Conservation (phyloP, 768 basidiomycete species). For the Tulasnella calospora region DNA sequence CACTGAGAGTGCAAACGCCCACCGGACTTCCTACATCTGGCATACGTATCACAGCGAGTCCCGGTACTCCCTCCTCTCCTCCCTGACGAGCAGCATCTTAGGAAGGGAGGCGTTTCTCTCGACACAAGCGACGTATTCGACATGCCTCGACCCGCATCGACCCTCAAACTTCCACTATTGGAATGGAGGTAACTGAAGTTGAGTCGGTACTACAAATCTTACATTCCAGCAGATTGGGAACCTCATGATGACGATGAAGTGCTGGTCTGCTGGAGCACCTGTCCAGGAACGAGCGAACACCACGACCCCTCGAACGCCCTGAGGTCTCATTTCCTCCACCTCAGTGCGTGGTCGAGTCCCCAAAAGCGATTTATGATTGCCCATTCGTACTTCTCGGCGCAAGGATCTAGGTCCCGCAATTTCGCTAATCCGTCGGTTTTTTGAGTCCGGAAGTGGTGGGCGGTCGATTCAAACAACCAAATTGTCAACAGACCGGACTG, state of each 20-base stretch:
- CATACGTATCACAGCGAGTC: neutral
- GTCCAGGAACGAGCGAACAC: neutral
- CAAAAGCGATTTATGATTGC: neutral
- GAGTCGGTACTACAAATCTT: neutral
- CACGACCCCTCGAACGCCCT: neutral
- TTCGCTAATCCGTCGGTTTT: conserved; percentile 64
- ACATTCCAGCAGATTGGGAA: neutral
- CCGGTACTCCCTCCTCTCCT: conserved; percentile 5
- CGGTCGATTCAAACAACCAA: conserved; percentile 39
- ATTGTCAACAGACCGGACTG: conserved; percentile 54
- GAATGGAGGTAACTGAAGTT: conserved; percentile 64
- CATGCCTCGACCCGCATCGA: neutral
- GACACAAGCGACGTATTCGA: conserved; percentile 17
- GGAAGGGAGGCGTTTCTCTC: neutral
- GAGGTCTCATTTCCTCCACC: neutral
- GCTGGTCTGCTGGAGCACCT: conserved; percentile 20
- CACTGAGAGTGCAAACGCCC: no score
- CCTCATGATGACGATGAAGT: neutral
- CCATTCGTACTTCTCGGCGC: neutral
- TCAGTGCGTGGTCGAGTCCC: neutral
- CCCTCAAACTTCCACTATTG: conserved; percentile 46
- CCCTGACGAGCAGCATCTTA: conserved; percentile 31
- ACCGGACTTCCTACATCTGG: neutral
- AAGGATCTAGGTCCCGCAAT: conserved; percentile 44
- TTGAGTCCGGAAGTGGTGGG: conserved; percentile 65